These are phyloP conservation scores for Neodidymelliopsis sp. DNA, from an alignment of 2,329 filamentous ascomycete species.

Conservation along the genomic window DNA sequence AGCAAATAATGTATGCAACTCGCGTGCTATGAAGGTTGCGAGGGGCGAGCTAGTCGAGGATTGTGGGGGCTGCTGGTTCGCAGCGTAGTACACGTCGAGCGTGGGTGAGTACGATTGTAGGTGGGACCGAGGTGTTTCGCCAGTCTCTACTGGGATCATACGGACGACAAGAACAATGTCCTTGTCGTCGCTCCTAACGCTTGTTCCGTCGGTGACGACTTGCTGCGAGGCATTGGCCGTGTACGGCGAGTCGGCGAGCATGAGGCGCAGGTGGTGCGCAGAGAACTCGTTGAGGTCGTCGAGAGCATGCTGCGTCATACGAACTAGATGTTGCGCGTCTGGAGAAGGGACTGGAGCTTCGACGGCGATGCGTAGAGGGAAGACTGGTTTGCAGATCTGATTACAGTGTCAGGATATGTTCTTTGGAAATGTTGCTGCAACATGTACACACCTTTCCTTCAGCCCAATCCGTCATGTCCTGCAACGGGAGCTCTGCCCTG, in stretches of 20 bases:
- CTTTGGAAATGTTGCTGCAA: background rate
- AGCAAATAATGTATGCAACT: slow-evolving; percentile 78
- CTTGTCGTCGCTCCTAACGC: slow-evolving; percentile 46
- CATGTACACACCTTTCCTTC: slow-evolving; percentile 75
- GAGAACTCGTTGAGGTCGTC: slow-evolving; percentile 88
- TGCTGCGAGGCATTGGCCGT: slow-evolving; percentile 46
- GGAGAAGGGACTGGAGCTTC: slow-evolving; percentile 71
- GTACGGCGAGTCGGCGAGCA: slow-evolving; percentile 56
- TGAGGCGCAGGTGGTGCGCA: slow-evolving; percentile 79
- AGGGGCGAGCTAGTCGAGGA: slow-evolving; percentile 76
- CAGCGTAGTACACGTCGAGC: slow-evolving; percentile 79
- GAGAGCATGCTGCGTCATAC: slow-evolving; percentile 82
- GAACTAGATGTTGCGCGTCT: slow-evolving; percentile 77
- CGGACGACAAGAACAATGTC: slow-evolving; percentile 73
- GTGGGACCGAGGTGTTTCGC: slow-evolving; percentile 61
- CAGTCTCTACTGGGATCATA: slow-evolving; percentile 68
- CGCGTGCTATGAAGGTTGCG: slow-evolving; percentile 78
- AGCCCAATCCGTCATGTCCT: slow-evolving; percentile 89
- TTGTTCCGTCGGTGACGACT: slow-evolving; percentile 38
- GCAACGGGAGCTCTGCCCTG: slow-evolving; percentile 80
- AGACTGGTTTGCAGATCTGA: slow-evolving; percentile 85
- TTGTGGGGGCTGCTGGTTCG: slow-evolving; percentile 70
- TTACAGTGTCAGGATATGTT: slow-evolving; percentile 12
- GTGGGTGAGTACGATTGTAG: slow-evolving; percentile 74
- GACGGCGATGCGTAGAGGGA: slow-evolving; percentile 83